Percentiles rank a stretch among this genome's conserved stretches.
Evolutionary conservation across 192 early-diverging fungal genomes (phyloP).

Genomic region (Backusella tuberculispora): DNA sequence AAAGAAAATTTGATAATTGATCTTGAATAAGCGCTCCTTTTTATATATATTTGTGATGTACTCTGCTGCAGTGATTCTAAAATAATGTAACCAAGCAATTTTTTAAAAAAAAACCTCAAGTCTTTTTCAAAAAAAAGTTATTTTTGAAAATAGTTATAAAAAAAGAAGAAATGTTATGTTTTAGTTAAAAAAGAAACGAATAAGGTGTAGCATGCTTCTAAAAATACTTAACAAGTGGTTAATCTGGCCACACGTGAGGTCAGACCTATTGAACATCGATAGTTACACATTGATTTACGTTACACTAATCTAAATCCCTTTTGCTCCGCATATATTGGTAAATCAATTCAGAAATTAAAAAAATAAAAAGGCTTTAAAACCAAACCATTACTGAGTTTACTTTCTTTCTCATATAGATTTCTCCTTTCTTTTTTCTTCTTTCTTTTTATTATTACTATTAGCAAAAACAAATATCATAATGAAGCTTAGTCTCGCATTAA

Average conservation of each 20-base stretch:
- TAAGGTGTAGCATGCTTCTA: slow-evolving; percentile 4
- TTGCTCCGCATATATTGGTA: slow-evolving; percentile 12
- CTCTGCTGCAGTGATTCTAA: too few species aligned
- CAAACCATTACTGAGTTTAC: neutral
- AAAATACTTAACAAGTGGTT: neutral
- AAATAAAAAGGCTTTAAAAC: neutral
- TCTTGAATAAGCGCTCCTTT: neutral
- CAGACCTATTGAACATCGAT: neutral
- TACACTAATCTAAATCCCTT: slow-evolving; percentile 11
- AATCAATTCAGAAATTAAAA: slow-evolving; percentile 6
- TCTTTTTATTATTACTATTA: neutral
- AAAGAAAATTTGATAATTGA: neutral
- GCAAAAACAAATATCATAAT: slow-evolving; percentile 4
- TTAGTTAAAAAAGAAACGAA: slow-evolving; percentile 13
- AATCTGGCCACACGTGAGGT: slow-evolving; percentile 9
- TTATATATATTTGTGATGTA: neutral
- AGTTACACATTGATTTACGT: slow-evolving; percentile 2
- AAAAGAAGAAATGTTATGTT: neutral
- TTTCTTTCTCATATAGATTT: neutral
- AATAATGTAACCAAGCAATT: too few species aligned
- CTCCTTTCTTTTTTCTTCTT: slow-evolving; percentile 3
- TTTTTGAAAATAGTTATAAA: neutral
- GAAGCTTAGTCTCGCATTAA: slow-evolving; percentile 22
- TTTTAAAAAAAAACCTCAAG: too few species aligned
- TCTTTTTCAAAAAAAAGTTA: neutral